These are phyloP conservation scores for Aspergillus novoparasiticus DNA, from an alignment of 2,329 filamentous ascomycete genomes.

Conservation along the genomic window DNA sequence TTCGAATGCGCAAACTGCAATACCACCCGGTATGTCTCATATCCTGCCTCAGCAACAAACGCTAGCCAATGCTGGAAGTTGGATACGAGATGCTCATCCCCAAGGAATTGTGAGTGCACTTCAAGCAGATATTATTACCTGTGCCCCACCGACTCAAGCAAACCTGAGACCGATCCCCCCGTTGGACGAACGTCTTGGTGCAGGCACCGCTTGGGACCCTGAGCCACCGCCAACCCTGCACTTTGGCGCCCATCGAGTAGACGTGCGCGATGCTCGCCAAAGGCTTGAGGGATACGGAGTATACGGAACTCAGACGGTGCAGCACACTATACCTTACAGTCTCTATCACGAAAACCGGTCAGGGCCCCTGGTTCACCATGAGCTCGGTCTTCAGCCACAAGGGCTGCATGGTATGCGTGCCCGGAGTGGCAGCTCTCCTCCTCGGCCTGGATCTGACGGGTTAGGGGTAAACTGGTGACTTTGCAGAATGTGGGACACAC, in stretches of 20 bases:
- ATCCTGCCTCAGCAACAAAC: slow-evolving; percentile 22
- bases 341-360: slow-evolving; percentile 33
- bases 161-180: slow-evolving; percentile 19
- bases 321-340: slow-evolving; percentile 23
- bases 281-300: slow-evolving; percentile 23
- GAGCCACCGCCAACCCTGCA: slow-evolving; percentile 22
- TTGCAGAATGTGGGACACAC: not conserved
- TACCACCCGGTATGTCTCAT: slow-evolving; percentile 11
- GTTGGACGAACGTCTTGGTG: slow-evolving; percentile 23
- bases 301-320: slow-evolving; percentile 17
- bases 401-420: slow-evolving; percentile 25
- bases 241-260: slow-evolving; percentile 33
- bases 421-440: slow-evolving; percentile 38
- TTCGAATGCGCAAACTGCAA: slow-evolving; percentile 17
- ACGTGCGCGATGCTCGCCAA: slow-evolving; percentile 32
- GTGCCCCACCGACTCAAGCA: slow-evolving; percentile 13
- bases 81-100: slow-evolving; percentile 21
- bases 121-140: slow-evolving; percentile 23
- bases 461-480: slow-evolving; percentile 23
- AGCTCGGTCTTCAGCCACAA: slow-evolving; percentile 21
- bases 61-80: slow-evolving; percentile 23
- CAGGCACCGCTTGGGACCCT: slow-evolving; percentile 20
- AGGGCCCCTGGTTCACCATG: slow-evolving; percentile 30
- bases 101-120: slow-evolving; percentile 12
- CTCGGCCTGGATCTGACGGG: slow-evolving; percentile 26